Evolutionary conservation across 129 eudicot species (phyloP), one percentile per base, ranked within the genome.

Genomic region (Helianthus tuberosus): DNA sequence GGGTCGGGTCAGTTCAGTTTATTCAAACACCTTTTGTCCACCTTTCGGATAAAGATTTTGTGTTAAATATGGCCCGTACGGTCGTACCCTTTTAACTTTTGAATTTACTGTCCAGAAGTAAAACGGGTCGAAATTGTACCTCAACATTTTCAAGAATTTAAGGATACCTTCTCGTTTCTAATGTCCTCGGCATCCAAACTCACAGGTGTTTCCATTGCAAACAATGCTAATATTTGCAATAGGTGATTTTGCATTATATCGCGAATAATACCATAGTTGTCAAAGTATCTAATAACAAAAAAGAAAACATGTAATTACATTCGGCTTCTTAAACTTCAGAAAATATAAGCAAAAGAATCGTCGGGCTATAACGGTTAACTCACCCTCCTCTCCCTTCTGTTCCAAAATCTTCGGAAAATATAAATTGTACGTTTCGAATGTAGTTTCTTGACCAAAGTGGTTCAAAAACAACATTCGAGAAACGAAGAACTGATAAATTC

Each of bases 201-300:
- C 73, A 93, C 98, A 1, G 98, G 98, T 27, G 98, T 93, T 83
- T 93, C 98, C 98, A 93, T 93, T 12, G 97, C 97, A 79, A 93
- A 93, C 55, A 93, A 83, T 51, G 98, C 82, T 75, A 93, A 76
- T 80, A 93, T 90, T 86, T 93, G 98, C 44, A 93, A 86, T 50
- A 93, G 87, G 85, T 93, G 98, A 66, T 93, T 93, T 83, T 93
- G 98, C 98, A 90, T 88, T 71, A 93, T 88, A 71, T 93, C 98
- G 32, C 98, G 87, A 71, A 93, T 93, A 54, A 93, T 93, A 64
- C 97, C 97, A 41, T 93, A 93, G 80, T 90, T 71, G 81, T 93
- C 96, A 64, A 93, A 93, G 85, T 93, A 93, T 61, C 98, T 90
- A 73, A 62, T 38, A 48, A 5, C n/a, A 65, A 35, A 9, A 20